phyloP scores from a whole-genome alignment of 495 filamentous ascomycete species.

The Podospora pseudocomata region DNA sequence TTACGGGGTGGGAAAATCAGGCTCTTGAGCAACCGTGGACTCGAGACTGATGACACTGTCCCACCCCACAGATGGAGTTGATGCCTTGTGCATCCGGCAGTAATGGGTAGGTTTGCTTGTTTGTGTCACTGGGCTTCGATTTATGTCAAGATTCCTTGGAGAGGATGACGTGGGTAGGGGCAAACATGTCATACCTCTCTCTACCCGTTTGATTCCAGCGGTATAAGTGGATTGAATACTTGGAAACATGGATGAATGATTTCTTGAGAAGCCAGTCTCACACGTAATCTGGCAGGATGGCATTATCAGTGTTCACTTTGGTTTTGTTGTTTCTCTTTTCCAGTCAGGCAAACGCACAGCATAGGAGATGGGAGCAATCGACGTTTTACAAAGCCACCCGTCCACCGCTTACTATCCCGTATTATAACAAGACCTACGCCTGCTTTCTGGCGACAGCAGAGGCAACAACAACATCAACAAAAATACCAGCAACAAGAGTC shows the following conservation, averaged over 20 bases:
- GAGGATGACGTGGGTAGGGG: background rate
- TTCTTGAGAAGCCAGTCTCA: background rate
- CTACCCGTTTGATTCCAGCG: background rate
- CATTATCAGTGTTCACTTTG: background rate
- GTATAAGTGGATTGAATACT: background rate
- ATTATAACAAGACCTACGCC: background rate
- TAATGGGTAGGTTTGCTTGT: background rate
- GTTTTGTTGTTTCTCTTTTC: background rate
- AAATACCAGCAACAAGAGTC: background rate
- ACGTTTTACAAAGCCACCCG: background rate
- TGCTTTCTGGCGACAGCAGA: background rate
- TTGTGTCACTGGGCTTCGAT: background rate
- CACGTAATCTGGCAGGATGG: background rate
- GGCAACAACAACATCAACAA: background rate
- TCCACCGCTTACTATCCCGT: background rate
- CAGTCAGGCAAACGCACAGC: background rate
- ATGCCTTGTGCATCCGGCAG: background rate
- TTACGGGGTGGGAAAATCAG: constrained; percentile 31
- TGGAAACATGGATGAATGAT: background rate
- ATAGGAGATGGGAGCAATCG: background rate
- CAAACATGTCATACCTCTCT: background rate
- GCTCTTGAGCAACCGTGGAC: constrained; percentile 30
- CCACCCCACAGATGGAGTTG: background rate
- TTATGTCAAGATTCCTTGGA: too few relatives aligned
- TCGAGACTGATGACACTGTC: constrained; percentile 5